Evolutionary conservation across 768 basidiomycete genomes (phyloP).

Genomic region (Auricularia heimuer): DNA sequence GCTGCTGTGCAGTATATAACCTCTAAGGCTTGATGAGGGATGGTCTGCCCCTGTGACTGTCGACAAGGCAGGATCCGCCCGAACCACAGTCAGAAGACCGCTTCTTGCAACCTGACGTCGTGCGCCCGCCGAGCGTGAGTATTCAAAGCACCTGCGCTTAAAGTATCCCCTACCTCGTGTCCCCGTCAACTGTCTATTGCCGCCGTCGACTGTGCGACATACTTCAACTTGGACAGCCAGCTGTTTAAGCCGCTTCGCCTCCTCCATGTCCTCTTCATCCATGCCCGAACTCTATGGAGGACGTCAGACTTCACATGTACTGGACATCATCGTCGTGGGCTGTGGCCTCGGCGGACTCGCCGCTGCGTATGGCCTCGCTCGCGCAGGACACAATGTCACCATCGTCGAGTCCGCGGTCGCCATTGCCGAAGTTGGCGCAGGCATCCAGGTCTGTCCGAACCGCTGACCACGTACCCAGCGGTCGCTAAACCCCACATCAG

Average conservation of each 20-base stretch:
- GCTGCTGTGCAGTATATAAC: too few relatives aligned
- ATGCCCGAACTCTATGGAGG: constrained; percentile 9
- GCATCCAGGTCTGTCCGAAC: constrained; percentile 31
- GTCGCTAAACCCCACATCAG: constrained; percentile 1
- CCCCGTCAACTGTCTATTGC: too few relatives aligned
- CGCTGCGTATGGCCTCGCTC: constrained; percentile 42
- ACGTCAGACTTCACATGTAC: constrained; percentile 24
- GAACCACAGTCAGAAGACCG: too few relatives aligned
- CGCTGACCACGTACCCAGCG: not conserved
- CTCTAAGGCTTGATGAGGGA: too few relatives aligned
- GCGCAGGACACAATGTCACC: constrained; percentile 50
- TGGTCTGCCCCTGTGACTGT: too few relatives aligned
- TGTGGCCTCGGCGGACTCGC: constrained; percentile 50
- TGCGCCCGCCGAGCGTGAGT: too few relatives aligned
- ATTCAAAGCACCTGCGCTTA: too few relatives aligned
- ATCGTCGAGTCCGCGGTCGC: constrained; percentile 43
- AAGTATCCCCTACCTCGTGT: too few relatives aligned
- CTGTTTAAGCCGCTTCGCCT: not conserved
- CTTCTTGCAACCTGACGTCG: too few relatives aligned
- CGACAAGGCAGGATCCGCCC: too few relatives aligned
- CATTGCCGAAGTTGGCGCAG: constrained; percentile 42
- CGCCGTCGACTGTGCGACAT: too few relatives aligned
- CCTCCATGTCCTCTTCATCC: not conserved
- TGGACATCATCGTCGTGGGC: constrained; percentile 40
- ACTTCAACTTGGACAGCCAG: not conserved